Evolutionary conservation across 2,329 filamentous ascomycete species (phyloP).

Genomic region (Penicillium sumatraense): DNA sequence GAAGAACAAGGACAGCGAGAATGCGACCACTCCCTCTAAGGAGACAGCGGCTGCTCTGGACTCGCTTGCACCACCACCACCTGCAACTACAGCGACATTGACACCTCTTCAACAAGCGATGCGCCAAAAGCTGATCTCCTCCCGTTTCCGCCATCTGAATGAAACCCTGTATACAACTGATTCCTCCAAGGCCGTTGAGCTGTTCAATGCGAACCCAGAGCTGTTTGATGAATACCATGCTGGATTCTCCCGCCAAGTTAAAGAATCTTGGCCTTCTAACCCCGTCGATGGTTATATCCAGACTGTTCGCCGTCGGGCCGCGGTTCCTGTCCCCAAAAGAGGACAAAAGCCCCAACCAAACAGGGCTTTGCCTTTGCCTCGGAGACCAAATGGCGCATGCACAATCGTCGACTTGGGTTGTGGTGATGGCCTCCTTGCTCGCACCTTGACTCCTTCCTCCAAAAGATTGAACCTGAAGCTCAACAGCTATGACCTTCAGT

Average conservation of each 20-base stretch:
- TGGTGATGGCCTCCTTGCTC: conserved; percentile 83
- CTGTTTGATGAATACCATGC: conserved; percentile 97
- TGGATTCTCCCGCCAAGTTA: conserved; percentile 93
- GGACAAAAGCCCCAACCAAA: conserved; percentile 39
- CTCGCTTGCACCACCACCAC: conserved; percentile 40
- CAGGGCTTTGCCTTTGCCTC: conserved; percentile 62
- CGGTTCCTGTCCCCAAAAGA: conserved; percentile 50
- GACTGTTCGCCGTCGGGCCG: conserved; percentile 71
- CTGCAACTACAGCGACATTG: conserved; percentile 63
- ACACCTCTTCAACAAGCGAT: conserved; percentile 93
- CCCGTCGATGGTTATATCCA: conserved; percentile 86
- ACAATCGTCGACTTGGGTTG: conserved; percentile 91
- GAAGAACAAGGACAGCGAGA: conserved; percentile 33
- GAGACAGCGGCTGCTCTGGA: conserved; percentile 7
- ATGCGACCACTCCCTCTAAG: conserved; percentile 12
- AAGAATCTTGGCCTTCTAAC: conserved; percentile 90
- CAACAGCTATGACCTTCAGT: conserved; percentile 85
- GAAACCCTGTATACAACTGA: conserved; percentile 94
- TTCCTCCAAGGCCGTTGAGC: conserved; percentile 77
- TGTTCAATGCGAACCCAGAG: conserved; percentile 84
- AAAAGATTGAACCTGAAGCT: conserved; percentile 74
- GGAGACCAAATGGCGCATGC: conserved; percentile 69
- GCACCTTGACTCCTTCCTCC: conserved; percentile 63
- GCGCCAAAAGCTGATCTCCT: conserved; percentile 91
- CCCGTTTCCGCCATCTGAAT: conserved; percentile 96